Base-by-base conservation (phyloP, 2,329 filamentous ascomycete species). In the Colletotrichum tofieldiae region DNA sequence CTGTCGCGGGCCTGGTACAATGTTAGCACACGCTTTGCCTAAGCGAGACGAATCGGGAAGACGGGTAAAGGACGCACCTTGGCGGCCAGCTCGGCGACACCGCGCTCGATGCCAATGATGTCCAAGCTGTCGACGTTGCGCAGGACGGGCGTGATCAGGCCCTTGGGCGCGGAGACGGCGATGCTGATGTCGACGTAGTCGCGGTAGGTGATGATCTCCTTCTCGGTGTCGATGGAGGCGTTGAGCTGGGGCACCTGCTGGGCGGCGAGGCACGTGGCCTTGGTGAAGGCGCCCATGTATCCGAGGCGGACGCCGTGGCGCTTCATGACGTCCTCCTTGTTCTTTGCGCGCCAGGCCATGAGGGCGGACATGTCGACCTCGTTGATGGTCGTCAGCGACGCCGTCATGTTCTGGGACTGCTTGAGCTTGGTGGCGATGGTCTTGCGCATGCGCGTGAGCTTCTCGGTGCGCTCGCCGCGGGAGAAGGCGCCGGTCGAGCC, bases 201-300 rank as follows among this genome's bases (percentile, higher is more conserved):
- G 75, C 92, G 89, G 67, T 78, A 80, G 16, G 77, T 80, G 47
- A 81, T 76, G 81, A 93, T 90, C 76, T 92, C 85, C 75, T 91
- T 90, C 76, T 87, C 87, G 70, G 90, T 87, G 58, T 80, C 77
- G 35, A 80, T 80, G 77, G 88, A 90, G 58, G 91, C 92, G 84
- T 94, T 94, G 79, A 92, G 90, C 73, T 90, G 88, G 37, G 92
- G 92, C 54, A 94, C 90, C 84, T 92, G 92, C 79, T 87, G 86
- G 65, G 91, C 90, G 64, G 92, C 92, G 51, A 89, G 84, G 54
- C 90, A 91, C 70, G 91, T 87, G 69, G 92, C 92, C 84, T 94
- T 94, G 83, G 93, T 88, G 76, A 94, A 87, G 83, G 93, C 92
- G 81, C 93, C 92, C 82, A 94, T 94, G 82, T 94, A 91, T 16